Conservation (phyloP, 2,329 filamentous ascomycete species). For the Paecilomyces variotii region DNA sequence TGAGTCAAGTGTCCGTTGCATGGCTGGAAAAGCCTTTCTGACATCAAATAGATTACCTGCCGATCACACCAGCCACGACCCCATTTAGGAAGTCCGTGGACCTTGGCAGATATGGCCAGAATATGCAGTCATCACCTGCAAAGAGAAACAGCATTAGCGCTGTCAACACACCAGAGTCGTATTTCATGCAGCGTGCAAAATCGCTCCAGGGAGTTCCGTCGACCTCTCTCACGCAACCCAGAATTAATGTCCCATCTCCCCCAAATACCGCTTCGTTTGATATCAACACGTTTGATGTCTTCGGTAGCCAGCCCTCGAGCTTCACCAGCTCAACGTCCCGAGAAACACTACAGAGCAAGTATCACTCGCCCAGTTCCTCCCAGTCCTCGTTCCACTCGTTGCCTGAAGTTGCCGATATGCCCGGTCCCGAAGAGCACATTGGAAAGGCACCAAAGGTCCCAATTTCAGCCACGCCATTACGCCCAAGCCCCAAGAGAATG, state of each 20-base stretch:
- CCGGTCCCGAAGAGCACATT: constrained; percentile 15
- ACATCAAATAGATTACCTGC: constrained; percentile 48
- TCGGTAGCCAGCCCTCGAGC: constrained; percentile 41
- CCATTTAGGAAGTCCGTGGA: constrained; percentile 41
- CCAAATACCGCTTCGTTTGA: constrained; percentile 46
- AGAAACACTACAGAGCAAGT: constrained; percentile 33
- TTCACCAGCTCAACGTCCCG: constrained; percentile 19
- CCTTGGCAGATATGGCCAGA: constrained; percentile 29
- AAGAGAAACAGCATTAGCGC: constrained; percentile 27
- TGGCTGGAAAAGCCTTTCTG: constrained; percentile 6
- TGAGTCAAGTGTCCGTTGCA: constrained; percentile 32
- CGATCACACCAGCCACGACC: constrained; percentile 60
- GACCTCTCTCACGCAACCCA: constrained; percentile 25
- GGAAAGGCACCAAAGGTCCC: constrained; percentile 21
- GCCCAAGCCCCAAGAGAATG: constrained; percentile 13
- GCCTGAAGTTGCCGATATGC: constrained; percentile 44
- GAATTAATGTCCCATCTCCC: constrained; percentile 47
- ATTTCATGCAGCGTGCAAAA: constrained; percentile 38
- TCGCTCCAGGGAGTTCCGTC: constrained; percentile 39
- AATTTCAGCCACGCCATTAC: constrained; percentile 19
- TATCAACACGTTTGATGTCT: constrained; percentile 42
- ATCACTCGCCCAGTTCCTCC: constrained; percentile 30
- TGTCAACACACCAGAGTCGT: constrained; percentile 24
- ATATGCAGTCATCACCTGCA: constrained; percentile 31
- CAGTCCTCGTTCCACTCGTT: constrained; percentile 46